Percentiles rank a stretch among this genome's conserved stretches.
phyloP scores from a whole-genome alignment of 139 green algal genomes.

The Chlorella sp. region DNA sequence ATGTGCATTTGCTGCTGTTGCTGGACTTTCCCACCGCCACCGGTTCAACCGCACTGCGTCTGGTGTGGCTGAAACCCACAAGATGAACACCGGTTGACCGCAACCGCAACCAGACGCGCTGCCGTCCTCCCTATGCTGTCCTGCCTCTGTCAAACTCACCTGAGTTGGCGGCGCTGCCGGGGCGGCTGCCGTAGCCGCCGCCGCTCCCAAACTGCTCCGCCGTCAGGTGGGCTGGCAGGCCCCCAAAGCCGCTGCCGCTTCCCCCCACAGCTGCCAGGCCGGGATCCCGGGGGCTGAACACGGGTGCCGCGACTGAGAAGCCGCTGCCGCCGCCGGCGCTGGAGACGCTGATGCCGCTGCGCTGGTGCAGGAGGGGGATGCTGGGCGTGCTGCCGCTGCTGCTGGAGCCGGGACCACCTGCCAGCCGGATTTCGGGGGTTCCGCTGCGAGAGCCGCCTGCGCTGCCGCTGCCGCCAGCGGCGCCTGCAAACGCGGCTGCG shows the following conservation, averaged over 20 bases:
- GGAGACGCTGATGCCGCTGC: background rate
- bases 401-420: background rate
- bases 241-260: background rate
- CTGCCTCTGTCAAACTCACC: slow-evolving; percentile 6
- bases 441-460: background rate
- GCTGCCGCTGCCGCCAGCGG: slow-evolving; percentile 2
- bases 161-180: background rate
- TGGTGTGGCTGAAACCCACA: too few species aligned
- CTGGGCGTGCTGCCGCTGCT: background rate
- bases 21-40: too few species aligned
- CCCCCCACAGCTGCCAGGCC: background rate
- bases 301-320: background rate
- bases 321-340: background rate
- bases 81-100: too few species aligned
- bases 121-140: too few species aligned
- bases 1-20: too few species aligned
- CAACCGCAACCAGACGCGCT: too few species aligned
- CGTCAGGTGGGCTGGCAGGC: background rate
- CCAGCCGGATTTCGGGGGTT: slow-evolving; percentile 1
- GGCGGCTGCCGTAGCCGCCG: slow-evolving; percentile 6
- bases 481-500: slow-evolving; percentile 13
- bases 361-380: background rate
- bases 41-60: too few species aligned
- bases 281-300: slow-evolving; percentile 20
- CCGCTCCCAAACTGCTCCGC: background rate